phyloP scores from a whole-genome alignment of 139 green algal species.

The Coccomyxa sp. region DNA sequence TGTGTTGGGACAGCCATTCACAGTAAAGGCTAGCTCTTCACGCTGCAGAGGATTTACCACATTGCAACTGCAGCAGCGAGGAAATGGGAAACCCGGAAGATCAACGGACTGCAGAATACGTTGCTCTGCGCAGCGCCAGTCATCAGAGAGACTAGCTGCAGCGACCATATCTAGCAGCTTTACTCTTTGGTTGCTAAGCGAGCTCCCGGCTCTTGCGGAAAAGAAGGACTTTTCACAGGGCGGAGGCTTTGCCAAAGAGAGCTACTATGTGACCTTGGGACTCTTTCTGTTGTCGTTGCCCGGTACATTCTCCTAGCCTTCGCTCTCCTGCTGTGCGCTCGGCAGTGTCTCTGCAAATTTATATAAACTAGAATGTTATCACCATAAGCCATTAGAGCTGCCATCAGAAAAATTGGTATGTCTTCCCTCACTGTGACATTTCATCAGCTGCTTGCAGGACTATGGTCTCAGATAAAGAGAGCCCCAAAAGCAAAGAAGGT shows the following conservation, averaged over 20 bases:
- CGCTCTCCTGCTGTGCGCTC: neutral
- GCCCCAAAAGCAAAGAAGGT: constrained; percentile 73
- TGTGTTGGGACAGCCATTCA: no score
- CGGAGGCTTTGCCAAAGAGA: constrained; percentile 17
- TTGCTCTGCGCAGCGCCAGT: no score
- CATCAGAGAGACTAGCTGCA: no score
- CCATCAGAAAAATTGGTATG: neutral
- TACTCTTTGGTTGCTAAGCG: constrained; percentile 20
- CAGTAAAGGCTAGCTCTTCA: no score
- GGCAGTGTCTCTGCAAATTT: no score
- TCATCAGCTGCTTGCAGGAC: constrained; percentile 35
- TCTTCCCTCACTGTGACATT: neutral
- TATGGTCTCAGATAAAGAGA: constrained; percentile 90
- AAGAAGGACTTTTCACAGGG: constrained; percentile 11
- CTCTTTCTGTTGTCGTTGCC: constrained; percentile 79
- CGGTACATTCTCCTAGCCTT: constrained; percentile 35
- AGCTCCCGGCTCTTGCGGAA: constrained; percentile 5
- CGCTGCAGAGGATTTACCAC: no score
- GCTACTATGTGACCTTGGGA: constrained; percentile 79
- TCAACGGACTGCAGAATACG: no score
- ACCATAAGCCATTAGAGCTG: neutral
- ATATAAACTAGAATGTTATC: neutral
- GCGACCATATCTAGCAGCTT: neutral
- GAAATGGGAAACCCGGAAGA: no score
- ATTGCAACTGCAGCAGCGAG: no score